These are phyloP conservation scores for Firmiana major DNA, from an alignment of 345 rosid species.

Conservation along the genomic window DNA sequence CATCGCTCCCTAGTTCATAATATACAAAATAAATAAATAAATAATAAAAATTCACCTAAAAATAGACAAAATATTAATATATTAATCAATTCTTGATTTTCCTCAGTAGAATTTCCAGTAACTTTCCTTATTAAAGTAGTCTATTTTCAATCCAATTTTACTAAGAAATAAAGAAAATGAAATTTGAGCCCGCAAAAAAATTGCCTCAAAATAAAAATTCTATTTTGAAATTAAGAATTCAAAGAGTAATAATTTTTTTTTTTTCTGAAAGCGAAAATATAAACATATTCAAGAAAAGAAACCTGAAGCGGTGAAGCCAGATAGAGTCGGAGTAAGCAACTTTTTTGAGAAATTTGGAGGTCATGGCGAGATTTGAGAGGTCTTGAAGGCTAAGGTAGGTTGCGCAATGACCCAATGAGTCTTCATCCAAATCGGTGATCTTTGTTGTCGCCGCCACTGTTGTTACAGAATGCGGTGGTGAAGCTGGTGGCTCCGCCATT, in stretches of 20 bases:
- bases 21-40: not conserved
- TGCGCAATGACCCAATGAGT: conserved; percentile 52
- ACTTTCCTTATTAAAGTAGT: not conserved
- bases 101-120: not conserved
- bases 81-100: not conserved
- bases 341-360: conserved; percentile 42
- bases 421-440: conserved; percentile 45
- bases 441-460: conserved; percentile 8
- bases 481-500: conserved; percentile 20
- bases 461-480: not conserved
- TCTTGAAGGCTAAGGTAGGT: conserved; percentile 37
- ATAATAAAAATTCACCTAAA: not conserved
- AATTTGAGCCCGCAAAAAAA: not conserved
- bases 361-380: conserved; percentile 42
- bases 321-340: conserved; percentile 49
- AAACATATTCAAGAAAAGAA: not conserved
- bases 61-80: not conserved
- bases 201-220: not conserved
- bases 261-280: not conserved
- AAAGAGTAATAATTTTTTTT: not conserved
- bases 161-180: not conserved
- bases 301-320: conserved; percentile 14
- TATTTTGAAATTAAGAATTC: not conserved
- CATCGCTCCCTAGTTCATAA: conserved; percentile 38
- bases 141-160: not conserved